A percentile compares a stretch with the other conserved stretches of the same genome.
Conservation (phyloP, 1,139 yeast species). For the Debaryomyces sp. region DNA sequence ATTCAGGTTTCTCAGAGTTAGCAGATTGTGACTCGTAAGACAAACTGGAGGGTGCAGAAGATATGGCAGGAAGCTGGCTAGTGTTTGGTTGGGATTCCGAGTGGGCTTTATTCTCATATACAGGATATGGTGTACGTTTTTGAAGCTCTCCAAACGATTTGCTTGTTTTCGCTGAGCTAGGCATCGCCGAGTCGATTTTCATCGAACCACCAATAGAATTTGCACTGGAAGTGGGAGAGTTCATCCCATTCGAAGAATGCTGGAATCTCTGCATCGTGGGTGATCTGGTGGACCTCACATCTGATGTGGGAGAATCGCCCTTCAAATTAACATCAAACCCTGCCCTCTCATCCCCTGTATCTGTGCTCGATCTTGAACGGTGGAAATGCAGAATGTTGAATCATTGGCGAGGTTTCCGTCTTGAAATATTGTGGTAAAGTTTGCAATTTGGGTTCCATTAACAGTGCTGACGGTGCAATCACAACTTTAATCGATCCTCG, state of each 20-base stretch:
- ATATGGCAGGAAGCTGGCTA: not conserved
- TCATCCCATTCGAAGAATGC: not conserved
- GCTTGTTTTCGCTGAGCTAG: not conserved
- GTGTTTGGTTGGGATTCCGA: constrained; percentile 1
- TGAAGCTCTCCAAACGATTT: constrained; percentile 5
- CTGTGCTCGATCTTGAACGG: constrained; percentile 56
- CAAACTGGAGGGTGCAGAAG: not conserved
- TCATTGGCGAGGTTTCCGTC: constrained; percentile 33
- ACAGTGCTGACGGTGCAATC: not conserved
- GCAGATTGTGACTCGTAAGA: not conserved
- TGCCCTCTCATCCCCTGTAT: constrained; percentile 62
- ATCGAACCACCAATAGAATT: not conserved
- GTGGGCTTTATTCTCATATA: not conserved
- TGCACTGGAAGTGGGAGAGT: not conserved
- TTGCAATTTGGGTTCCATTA: constrained; percentile 16
- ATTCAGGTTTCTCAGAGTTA: not conserved
- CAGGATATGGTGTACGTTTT: constrained; percentile 1
- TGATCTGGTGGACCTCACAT: constrained; percentile 1
- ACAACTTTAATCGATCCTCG: not conserved
- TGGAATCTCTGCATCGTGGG: not conserved
- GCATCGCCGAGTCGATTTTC: not conserved
- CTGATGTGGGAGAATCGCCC: constrained; percentile 7
- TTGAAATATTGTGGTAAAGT: constrained; percentile 33
- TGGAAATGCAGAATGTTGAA: constrained; percentile 57
- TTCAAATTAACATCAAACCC: constrained; percentile 57